Base-by-base conservation (phyloP, 202 grass and related monocot species). In the Schoenoplectus triqueter region DNA sequence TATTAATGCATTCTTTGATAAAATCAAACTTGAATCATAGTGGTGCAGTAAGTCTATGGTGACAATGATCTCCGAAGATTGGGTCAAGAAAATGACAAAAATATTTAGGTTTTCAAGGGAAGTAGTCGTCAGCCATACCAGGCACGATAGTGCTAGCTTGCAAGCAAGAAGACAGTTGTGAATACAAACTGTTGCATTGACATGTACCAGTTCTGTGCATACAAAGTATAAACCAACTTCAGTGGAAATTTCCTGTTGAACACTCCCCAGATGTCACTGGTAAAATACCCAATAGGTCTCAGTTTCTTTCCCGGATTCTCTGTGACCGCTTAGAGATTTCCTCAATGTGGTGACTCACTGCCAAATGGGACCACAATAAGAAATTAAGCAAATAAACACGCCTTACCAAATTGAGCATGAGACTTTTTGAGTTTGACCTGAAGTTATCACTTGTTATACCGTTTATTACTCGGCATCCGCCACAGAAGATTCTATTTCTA, bases 111-210 rank as follows among this genome's bases (percentile, higher is more conserved):
- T 79, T 45, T 42, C 10, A 13, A 61, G 52, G 54, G 20, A 56
- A 76, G 52, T 60, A 60, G 74, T 78, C 22, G 74, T 59, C 13
- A 60, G 7, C 74, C 74, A 78, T 78, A 44, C 54, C 54, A 57
- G 13, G 54, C 75, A 61, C 75, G 31, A 60, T 14, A 60, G 52
- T 40, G 50, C 73, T 52, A 77, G 74, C 74, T 61, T 15, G 39
- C 75, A 61, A 79, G 39, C 75, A 79, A 79, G 3, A 61, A 9
- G 13, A 79, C 39, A 79, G 57, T 56, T 79, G 55, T 45, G 0
- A 15, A 3, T 57, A 41, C 52, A 59, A 78, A n/a, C 21, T 40
- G 2, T 78, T 15, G 46, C 6, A 21, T 74, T 10, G 8, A 50
- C 46, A 72, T 73, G 46, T 8, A 73, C 9, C 31, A 10, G 20